These are phyloP conservation scores for Liriodendron chinense DNA, from an alignment of 164 flowering plant genomes.

Conservation along the genomic window DNA sequence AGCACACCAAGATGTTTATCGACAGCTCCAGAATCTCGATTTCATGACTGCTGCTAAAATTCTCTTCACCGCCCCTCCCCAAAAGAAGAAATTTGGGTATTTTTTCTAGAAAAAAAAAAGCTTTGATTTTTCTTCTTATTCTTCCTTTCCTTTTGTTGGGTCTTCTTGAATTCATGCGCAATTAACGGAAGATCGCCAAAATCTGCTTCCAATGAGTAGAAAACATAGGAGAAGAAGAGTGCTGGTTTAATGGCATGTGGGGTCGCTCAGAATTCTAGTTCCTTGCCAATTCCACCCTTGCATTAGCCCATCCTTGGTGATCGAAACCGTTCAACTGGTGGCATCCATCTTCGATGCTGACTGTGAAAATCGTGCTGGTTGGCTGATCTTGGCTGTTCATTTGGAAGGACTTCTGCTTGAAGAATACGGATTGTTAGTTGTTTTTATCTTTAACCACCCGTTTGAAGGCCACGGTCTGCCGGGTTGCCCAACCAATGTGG, in stretches of 20 bases:
- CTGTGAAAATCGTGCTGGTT: no score
- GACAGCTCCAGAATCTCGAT: conserved; percentile 72
- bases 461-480: no score
- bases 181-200: background rate
- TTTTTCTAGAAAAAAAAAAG: background rate
- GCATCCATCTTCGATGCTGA: no score
- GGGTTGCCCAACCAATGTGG: no score
- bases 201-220: background rate
- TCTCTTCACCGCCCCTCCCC: conserved; percentile 57
- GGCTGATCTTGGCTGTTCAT: no score
- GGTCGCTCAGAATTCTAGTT: background rate
- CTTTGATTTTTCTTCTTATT: background rate
- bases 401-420: no score
- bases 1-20: conserved; percentile 26
- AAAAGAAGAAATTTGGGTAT: conserved; percentile 79
- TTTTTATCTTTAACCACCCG: no score
- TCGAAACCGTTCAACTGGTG: background rate
- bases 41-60: conserved; percentile 78
- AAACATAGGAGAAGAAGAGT: background rate
- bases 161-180: background rate
- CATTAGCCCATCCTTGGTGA: background rate
- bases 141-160: background rate
- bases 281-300: background rate
- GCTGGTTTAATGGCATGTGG: background rate
- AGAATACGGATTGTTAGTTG: no score